Percentiles rank a stretch among this genome's conserved stretches.
Evolutionary conservation across 2,329 filamentous ascomycete genomes (phyloP).

Genomic region (Cladorrhinum sp.): DNA sequence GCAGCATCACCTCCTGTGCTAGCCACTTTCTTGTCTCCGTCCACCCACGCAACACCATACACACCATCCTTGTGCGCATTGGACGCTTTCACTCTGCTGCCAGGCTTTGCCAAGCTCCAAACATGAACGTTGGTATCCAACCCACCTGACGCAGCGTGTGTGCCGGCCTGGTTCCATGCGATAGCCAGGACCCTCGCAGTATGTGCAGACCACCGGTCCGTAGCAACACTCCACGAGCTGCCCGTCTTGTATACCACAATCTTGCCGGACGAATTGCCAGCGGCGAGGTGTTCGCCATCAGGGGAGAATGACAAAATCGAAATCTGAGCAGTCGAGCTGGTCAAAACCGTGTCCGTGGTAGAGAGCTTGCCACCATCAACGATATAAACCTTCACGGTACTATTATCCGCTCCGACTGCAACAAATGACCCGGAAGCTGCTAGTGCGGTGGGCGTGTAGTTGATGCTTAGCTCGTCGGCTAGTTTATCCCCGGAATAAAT

Average conservation of each 20-base stretch:
- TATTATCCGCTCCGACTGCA: slow-evolving; percentile 74
- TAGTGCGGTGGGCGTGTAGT: slow-evolving; percentile 66
- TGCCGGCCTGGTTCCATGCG: slow-evolving; percentile 74
- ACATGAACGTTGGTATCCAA: slow-evolving; percentile 90
- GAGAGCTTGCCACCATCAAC: slow-evolving; percentile 54
- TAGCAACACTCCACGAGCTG: slow-evolving; percentile 65
- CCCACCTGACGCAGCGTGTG: slow-evolving; percentile 77
- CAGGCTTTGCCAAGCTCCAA: slow-evolving; percentile 83
- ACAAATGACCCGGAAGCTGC: slow-evolving; percentile 65
- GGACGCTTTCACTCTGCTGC: slow-evolving; percentile 74
- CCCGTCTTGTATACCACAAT: slow-evolving; percentile 74
- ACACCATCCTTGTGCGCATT: slow-evolving; percentile 98
- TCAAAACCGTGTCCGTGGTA: slow-evolving; percentile 53
- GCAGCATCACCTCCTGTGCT: slow-evolving; percentile 84
- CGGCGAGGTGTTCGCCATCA: slow-evolving; percentile 73
- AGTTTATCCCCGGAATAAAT: slow-evolving; percentile 60
- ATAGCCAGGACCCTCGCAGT: slow-evolving; percentile 56
- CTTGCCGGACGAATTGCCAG: slow-evolving; percentile 80
- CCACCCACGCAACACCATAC: slow-evolving; percentile 76
- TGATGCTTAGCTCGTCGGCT: slow-evolving; percentile 56
- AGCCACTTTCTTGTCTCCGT: slow-evolving; percentile 62
- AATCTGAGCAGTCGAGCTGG: slow-evolving; percentile 67
- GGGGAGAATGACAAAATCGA: slow-evolving; percentile 81
- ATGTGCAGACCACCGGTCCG: slow-evolving; percentile 67
- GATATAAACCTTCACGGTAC: slow-evolving; percentile 71